phyloP scores from a whole-genome alignment of 805 yeast species.

The Lipomyces yamanashiensis region DNA sequence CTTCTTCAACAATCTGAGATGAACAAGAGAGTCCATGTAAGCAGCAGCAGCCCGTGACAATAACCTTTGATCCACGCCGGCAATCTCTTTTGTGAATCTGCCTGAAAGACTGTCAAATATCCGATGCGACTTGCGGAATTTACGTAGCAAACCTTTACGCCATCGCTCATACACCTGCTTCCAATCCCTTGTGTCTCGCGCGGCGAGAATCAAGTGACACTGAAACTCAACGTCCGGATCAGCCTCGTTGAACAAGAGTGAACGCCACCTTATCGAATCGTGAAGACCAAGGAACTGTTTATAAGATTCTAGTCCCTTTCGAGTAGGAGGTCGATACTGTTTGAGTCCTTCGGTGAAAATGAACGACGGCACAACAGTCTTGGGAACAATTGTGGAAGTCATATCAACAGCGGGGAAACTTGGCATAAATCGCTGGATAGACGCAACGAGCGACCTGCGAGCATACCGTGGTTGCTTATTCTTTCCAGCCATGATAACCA shows the following conservation, averaged over 20 bases:
- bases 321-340: conserved; percentile 2
- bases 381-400: conserved; percentile 16
- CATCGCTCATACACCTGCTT: conserved; percentile 9
- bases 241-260: conserved; percentile 3
- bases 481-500: conserved; percentile 41
- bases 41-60: conserved; percentile 13
- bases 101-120: conserved; percentile 8
- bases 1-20: neutral
- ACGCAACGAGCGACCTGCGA: conserved; percentile 6
- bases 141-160: conserved; percentile 5
- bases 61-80: neutral
- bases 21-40: conserved; percentile 12
- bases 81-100: neutral
- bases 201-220: conserved; percentile 18
- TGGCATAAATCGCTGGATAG: conserved; percentile 5
- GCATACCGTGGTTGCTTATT: conserved; percentile 7
- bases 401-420: conserved; percentile 23
- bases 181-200: conserved; percentile 17
- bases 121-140: neutral
- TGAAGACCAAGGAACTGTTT: conserved; percentile 7
- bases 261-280: conserved; percentile 1
- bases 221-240: conserved; percentile 15
- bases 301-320: conserved; percentile 2
- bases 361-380: conserved; percentile 25
- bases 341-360: conserved; percentile 19